phyloP scores from a whole-genome alignment of 2,329 filamentous ascomycete species.

The Cladosporium austrohemisphaericum region DNA sequence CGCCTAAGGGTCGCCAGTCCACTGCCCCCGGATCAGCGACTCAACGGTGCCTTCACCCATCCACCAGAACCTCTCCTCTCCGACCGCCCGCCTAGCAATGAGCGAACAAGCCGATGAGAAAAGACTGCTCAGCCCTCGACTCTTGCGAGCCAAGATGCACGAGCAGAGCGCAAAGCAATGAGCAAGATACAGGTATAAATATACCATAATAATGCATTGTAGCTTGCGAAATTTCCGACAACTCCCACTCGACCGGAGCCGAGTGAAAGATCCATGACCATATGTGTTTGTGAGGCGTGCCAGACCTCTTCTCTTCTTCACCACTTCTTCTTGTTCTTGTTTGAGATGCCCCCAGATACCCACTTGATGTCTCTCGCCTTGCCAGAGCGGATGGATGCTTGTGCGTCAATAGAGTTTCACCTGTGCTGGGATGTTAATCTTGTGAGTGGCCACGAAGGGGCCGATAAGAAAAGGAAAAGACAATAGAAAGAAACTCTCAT shows the following conservation, averaged over 20 bases:
- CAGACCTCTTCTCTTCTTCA: neutral
- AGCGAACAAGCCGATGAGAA: slow-evolving; percentile 8
- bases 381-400: too few relatives aligned
- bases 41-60: too few relatives aligned
- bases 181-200: neutral
- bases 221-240: neutral
- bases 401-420: neutral
- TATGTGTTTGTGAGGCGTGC: neutral
- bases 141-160: neutral
- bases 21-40: too few relatives aligned
- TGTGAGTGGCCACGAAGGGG: too few relatives aligned
- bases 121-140: neutral
- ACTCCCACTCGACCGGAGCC: neutral
- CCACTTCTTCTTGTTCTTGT: too few relatives aligned
- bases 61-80: too few relatives aligned
- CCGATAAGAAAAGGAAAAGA: neutral
- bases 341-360: neutral
- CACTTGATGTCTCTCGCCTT: neutral
- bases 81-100: neutral
- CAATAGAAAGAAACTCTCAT: neutral
- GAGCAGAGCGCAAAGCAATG: neutral
- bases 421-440: too few relatives aligned
- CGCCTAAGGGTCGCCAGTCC: too few relatives aligned
- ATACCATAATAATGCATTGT: neutral
- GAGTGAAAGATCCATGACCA: neutral